A percentile compares a stretch with the other conserved stretches of the same genome.
These are phyloP conservation scores for Macrolepiota fuliginosa DNA, from an alignment of 768 basidiomycete species.

Conservation along the genomic window DNA sequence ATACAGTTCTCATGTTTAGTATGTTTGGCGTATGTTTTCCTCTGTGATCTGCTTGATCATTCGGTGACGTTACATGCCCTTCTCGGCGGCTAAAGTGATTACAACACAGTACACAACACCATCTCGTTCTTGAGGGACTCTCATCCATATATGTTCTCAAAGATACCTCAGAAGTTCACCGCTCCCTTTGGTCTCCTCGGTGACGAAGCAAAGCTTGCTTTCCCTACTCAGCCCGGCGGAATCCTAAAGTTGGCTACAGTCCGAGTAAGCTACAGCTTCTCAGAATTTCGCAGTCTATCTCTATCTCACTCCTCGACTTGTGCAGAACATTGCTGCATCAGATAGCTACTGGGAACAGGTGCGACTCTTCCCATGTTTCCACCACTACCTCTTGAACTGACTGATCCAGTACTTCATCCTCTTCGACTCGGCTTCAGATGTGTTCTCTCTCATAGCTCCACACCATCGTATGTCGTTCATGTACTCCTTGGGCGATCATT, in stretches of 20 bases:
- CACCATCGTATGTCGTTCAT: constrained; percentile 65
- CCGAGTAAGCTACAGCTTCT: constrained; percentile 51
- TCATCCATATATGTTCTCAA: constrained; percentile 55
- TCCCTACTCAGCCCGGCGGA: constrained; percentile 79
- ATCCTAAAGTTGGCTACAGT: constrained; percentile 71
- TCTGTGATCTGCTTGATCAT: background rate
- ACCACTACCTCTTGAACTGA: background rate
- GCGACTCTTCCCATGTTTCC: constrained; percentile 19
- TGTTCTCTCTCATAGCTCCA: constrained; percentile 84
- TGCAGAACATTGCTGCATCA: constrained; percentile 66
- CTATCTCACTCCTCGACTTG: constrained; percentile 8
- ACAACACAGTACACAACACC: constrained; percentile 4
- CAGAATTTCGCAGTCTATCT: background rate
- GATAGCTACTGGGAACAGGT: constrained; percentile 95
- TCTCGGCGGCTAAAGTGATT: background rate
- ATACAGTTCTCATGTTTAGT: too few relatives aligned
- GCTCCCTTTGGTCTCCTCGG: constrained; percentile 77
- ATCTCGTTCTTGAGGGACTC: background rate
- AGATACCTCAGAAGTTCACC: constrained; percentile 67
- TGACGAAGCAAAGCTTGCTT: constrained; percentile 88
- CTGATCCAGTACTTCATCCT: constrained; percentile 67
- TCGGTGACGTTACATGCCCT: background rate
- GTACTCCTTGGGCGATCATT: constrained; percentile 4
- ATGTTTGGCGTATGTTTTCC: background rate
- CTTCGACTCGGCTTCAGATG: constrained; percentile 89